Conservation (phyloP, 495 filamentous ascomycete genomes). For the Aspergillus coremiiformis region DNA sequence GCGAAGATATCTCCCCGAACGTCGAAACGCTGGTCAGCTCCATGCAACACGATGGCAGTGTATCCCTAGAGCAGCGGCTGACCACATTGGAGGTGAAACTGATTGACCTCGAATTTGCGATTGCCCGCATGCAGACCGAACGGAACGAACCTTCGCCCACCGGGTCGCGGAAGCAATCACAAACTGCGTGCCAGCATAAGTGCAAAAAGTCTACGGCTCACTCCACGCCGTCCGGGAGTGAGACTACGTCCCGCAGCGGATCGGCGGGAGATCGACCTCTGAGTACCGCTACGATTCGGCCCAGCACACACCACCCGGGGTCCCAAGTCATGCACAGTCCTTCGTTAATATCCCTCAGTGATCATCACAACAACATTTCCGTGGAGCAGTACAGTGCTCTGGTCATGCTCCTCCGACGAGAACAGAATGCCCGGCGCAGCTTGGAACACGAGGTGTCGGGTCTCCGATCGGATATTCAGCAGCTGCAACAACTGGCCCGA, state of each 20-base stretch:
- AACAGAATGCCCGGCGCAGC: constrained; percentile 47
- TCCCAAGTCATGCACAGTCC: constrained; percentile 26
- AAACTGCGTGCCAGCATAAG: constrained; percentile 12
- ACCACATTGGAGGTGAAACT: constrained; percentile 49
- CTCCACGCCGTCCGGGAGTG: constrained; percentile 13
- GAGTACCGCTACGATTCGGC: constrained; percentile 38
- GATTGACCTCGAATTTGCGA: constrained; percentile 49
- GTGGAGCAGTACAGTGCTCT: constrained; percentile 52
- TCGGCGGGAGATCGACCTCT: constrained; percentile 22
- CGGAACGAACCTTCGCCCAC: constrained; percentile 13
- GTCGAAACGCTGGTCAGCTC: constrained; percentile 34
- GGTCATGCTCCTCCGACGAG: constrained; percentile 47
- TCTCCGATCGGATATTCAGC: constrained; percentile 45
- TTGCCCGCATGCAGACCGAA: constrained; percentile 44
- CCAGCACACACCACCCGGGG: constrained; percentile 18
- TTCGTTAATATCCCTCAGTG: constrained; percentile 27
- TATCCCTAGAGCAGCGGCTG: constrained; percentile 44
- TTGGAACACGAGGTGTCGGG: constrained; percentile 46
- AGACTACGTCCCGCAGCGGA: constrained; percentile 3
- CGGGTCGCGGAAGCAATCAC: constrained; percentile 14
- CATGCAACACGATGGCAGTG: constrained; percentile 41
- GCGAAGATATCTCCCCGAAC: constrained; percentile 32
- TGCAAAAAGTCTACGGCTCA: constrained; percentile 20
- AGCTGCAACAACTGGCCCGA: constrained; percentile 28
- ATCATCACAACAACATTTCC: constrained; percentile 36